A percentile compares a stretch with the other conserved stretches of the same genome.
Evolutionary conservation across 768 basidiomycete genomes (phyloP).

Genomic region (Phanerodontia chrysosporium): DNA sequence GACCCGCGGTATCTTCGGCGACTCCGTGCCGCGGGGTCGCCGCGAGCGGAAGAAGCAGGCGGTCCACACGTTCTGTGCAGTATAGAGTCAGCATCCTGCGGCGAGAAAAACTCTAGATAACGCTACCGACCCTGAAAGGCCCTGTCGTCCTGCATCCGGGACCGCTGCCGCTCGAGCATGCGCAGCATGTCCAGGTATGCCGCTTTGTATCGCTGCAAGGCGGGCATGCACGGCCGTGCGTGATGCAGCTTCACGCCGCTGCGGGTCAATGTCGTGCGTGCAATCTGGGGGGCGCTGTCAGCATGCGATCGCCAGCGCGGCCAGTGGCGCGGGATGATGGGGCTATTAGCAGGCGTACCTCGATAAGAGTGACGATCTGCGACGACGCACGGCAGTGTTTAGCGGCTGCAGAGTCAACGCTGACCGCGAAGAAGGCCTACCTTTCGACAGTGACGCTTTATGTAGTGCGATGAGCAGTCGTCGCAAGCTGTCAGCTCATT

Average conservation of each 20-base stretch:
- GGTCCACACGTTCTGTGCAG: constrained; percentile 27
- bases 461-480: neutral
- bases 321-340: neutral
- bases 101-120: neutral
- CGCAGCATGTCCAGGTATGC: constrained; percentile 46
- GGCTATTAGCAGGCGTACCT: constrained; percentile 36
- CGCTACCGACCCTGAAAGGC: constrained; percentile 8
- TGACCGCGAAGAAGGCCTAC: too few species aligned
- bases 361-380: constrained; percentile 46
- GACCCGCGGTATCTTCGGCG: constrained; percentile 28
- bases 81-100: neutral
- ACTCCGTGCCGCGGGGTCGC: constrained; percentile 29
- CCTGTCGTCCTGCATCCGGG: constrained; percentile 6
- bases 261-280: constrained; percentile 41
- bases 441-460: constrained; percentile 12
- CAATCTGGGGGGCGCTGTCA: constrained; percentile 31
- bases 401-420: neutral
- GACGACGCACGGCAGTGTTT: neutral
- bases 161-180: constrained; percentile 8
- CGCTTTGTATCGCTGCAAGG: constrained; percentile 38
- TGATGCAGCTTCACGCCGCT: constrained; percentile 40
- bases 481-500: constrained; percentile 6
- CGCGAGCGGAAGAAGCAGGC: constrained; percentile 30
- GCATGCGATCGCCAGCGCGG: neutral
- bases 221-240: constrained; percentile 41